Percentiles rank a stretch among this genome's conserved stretches.
These are phyloP conservation scores for Kodamaea sp. DNA, from an alignment of 1,139 yeast species.

Conservation along the genomic window DNA sequence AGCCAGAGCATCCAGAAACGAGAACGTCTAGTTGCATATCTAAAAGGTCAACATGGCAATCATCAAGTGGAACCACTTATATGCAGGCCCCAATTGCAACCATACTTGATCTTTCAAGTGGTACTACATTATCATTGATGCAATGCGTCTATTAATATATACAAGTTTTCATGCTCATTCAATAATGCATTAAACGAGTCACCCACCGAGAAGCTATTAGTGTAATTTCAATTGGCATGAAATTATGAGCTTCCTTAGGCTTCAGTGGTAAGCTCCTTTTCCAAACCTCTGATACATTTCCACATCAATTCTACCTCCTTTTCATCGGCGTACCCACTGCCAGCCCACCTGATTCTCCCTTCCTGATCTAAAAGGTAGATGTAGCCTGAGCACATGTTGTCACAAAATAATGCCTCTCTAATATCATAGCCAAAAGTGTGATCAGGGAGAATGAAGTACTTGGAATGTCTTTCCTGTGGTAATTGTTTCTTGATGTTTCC, in stretches of 20 bases:
- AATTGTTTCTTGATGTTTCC: slow-evolving; percentile 42
- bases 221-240: slow-evolving; percentile 6
- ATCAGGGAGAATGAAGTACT: slow-evolving; percentile 66
- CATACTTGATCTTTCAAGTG: too few species aligned
- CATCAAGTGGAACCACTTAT: too few species aligned
- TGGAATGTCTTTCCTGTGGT: slow-evolving; percentile 53
- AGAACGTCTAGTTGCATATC: too few species aligned
- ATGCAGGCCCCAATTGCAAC: too few species aligned
- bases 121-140: too few species aligned
- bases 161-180: too few species aligned
- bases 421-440: slow-evolving; percentile 59
- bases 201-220: too few species aligned
- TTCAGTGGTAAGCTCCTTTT: too few species aligned
- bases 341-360: slow-evolving; percentile 87
- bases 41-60: too few species aligned
- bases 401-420: slow-evolving; percentile 63
- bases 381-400: slow-evolving; percentile 82
- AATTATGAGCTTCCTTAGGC: slow-evolving; percentile 1
- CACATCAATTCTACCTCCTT: slow-evolving; percentile 65
- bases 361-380: slow-evolving; percentile 72
- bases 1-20: too few species aligned
- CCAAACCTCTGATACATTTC: slow-evolving; percentile 62
- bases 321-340: slow-evolving; percentile 75
- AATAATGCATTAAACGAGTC: too few species aligned
- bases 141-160: too few species aligned